Evolutionary conservation across 345 rosid genomes (phyloP).

Genomic region (Eucalyptus erythrocorys): DNA sequence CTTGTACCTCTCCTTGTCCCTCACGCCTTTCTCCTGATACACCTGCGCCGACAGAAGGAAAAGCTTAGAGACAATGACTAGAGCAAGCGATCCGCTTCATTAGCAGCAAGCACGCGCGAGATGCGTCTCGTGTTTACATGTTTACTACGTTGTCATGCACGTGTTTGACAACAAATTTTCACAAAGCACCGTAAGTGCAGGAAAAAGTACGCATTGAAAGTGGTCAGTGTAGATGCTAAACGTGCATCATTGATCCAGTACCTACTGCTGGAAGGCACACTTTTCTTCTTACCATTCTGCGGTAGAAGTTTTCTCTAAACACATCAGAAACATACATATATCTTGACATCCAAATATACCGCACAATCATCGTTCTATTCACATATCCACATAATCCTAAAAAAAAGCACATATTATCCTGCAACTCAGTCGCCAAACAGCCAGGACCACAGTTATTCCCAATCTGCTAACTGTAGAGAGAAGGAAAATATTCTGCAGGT

Average conservation of each 20-base stretch:
- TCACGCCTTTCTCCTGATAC: constrained; percentile 60
- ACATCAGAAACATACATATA: not conserved
- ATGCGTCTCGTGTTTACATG: not conserved
- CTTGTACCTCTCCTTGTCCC: constrained; percentile 69
- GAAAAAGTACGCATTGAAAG: not conserved
- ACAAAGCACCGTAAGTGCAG: not conserved
- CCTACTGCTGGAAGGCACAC: not conserved
- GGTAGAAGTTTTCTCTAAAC: not conserved
- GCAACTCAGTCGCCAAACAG: not conserved
- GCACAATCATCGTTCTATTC: not conserved
- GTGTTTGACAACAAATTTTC: not conserved
- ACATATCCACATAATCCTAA: not conserved
- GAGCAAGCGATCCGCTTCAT: not conserved
- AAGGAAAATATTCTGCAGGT: not conserved
- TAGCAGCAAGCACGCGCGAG: not conserved
- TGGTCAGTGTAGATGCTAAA: not conserved
- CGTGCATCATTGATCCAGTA: not conserved
- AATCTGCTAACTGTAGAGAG: not conserved
- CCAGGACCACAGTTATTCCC: not conserved
- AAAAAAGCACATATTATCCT: not conserved
- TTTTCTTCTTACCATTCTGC: not conserved
- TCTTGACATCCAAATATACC: not conserved
- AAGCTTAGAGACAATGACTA: not conserved
- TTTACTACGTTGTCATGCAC: not conserved
- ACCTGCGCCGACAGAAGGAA: constrained; percentile 13